Base-by-base conservation (phyloP, 2,329 filamentous ascomycete genomes). In the Phaeosphaeriaceae sp. region DNA sequence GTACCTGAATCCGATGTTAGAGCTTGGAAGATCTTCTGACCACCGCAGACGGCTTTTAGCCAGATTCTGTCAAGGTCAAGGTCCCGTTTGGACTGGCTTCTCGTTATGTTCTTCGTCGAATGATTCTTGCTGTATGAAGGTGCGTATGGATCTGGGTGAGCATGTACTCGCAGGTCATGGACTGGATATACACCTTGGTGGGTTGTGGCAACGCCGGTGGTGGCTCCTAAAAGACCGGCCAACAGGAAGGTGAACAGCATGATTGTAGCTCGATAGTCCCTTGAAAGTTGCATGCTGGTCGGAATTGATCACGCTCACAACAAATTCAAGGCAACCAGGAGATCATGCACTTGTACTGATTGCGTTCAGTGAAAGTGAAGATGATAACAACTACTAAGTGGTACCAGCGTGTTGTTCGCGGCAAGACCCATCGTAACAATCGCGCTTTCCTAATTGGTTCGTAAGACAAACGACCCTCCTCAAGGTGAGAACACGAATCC, bases 21-120 rank as follows among this genome's bases (percentile, higher is more conserved):
- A 13, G 47, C 47, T 11, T 26, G 47, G 24, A 49, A 49, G 3
- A 49, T 26, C 47, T 49, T 49, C 17, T 49, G 47, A 19, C 47
- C 47, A 19, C 24, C n/a, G 17, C 35, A 40, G 5, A 40, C 35
- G 24, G 47, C 47, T 19, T 49, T 49, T 24, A 3, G 11, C 47
- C 47, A 49, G 2, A n/a, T 26, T 49, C 23, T 46, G 19, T 13
- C 23, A 6, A 11, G n/a, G 3, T 35, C 7, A 35, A 35, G 30
- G 13, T 35, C 13, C 10, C 30, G 30, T 11, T 35, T 35, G 30
- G 30, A 35, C 13, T 13, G 46, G 2, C 13, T 49, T 26, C 17
- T 13, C 23, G 46, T 49, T 9, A 26, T 11, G 9, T n/a, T 49
- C 10, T 3, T 24, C 46, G 23, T 49, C 2, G n/a, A 17, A 21